A percentile compares a stretch with the other conserved stretches of the same genome.
Evolutionary conservation across 371 early-diverging fungal species (phyloP).

Genomic region (Thermomucor indicae-seudaticae): DNA sequence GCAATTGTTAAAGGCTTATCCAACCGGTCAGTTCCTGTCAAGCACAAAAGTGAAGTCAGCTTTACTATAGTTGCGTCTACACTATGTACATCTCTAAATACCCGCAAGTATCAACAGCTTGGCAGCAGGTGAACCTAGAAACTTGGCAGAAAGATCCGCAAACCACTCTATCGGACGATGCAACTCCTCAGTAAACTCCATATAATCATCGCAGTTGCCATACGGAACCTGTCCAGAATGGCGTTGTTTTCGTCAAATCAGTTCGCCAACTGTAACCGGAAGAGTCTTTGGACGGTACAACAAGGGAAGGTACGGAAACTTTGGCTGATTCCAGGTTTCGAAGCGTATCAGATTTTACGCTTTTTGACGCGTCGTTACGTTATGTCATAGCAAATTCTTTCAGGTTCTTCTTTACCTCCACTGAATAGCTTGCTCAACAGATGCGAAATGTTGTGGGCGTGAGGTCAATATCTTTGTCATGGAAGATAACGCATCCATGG

Average conservation of each 20-base stretch:
- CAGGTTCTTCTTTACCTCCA: constrained; percentile 50
- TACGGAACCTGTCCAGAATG: constrained; percentile 70
- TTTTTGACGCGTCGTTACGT: constrained; percentile 5
- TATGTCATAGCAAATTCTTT: neutral
- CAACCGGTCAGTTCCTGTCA: constrained; percentile 75
- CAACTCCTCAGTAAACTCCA: neutral
- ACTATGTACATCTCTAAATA: constrained; percentile 1
- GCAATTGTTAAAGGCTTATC: constrained; percentile 91
- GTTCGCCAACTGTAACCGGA: constrained; percentile 57
- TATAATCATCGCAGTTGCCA: neutral
- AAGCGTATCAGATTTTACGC: constrained; percentile 60
- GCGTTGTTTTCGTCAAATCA: constrained; percentile 62
- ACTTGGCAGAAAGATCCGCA: constrained; percentile 73
- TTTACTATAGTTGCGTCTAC: no score
- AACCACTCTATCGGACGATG: constrained; percentile 69
- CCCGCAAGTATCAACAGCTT: constrained; percentile 87
- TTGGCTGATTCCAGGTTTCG: constrained; percentile 68
- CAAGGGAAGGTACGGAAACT: constrained; percentile 71
- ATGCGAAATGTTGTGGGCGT: constrained; percentile 59
- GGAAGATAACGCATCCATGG: constrained; percentile 69
- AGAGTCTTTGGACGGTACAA: constrained; percentile 9
- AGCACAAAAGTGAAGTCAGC: neutral
- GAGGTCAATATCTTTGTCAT: constrained; percentile 60
- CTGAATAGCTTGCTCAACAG: constrained; percentile 60
- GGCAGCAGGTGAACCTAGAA: constrained; percentile 64